A percentile compares a stretch with the other conserved stretches of the same genome.
phyloP scores from a whole-genome alignment of 1,284 basidiomycete species.

The Apiotrichum brassicae region DNA sequence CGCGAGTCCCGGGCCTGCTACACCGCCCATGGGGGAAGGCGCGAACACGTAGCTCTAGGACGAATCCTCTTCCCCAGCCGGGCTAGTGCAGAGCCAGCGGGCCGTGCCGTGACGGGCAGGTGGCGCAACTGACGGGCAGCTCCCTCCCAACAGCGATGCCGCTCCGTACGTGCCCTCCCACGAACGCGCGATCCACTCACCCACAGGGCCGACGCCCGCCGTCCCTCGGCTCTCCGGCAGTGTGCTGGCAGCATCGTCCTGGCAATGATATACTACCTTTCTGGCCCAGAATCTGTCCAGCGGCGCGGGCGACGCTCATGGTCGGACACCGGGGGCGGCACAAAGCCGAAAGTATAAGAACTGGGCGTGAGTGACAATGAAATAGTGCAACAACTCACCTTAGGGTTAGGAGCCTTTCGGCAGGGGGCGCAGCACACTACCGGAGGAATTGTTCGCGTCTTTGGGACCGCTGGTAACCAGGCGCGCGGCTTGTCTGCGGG shows the following conservation, averaged over 20 bases:
- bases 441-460: too few relatives aligned
- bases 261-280: slow-evolving; percentile 1
- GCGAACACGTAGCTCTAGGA: slow-evolving; percentile 4
- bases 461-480: too few relatives aligned
- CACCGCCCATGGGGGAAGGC: neutral
- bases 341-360: slow-evolving; percentile 6
- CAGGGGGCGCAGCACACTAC: too few relatives aligned
- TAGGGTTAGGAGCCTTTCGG: slow-evolving; percentile 13
- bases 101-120: neutral
- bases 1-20: too few relatives aligned
- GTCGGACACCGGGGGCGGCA: slow-evolving; percentile 6
- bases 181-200: neutral
- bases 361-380: slow-evolving; percentile 4
- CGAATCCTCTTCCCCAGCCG: slow-evolving; percentile 1
- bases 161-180: too few relatives aligned
- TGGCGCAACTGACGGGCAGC: too few relatives aligned
- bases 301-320: slow-evolving; percentile 16
- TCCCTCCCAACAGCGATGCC: too few relatives aligned
- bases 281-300: slow-evolving; percentile 5
- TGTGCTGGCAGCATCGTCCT: slow-evolving; percentile 13
- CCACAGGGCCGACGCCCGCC: neutral
- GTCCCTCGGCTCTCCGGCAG: slow-evolving; percentile 1
- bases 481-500: too few relatives aligned
- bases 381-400: neutral
- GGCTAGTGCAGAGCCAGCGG: neutral